Evolutionary conservation across 2,329 filamentous ascomycete genomes (phyloP), one percentile per base, ranked within the genome.

Genomic region (Ophiostoma himal-ulmi): DNA sequence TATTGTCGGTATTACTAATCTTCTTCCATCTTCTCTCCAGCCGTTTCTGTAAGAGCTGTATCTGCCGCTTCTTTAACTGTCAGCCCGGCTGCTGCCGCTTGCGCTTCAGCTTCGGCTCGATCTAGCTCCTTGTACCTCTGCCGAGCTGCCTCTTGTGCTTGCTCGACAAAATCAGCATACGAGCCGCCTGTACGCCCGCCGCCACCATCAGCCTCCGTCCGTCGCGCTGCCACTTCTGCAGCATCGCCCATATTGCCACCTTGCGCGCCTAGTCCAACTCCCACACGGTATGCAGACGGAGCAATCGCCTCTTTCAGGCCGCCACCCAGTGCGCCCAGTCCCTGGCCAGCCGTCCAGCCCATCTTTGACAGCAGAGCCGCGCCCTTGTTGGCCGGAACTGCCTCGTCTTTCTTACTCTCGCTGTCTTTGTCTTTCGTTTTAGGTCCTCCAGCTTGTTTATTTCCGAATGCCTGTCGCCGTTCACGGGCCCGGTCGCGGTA

Each of bases 241-340:
- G 90, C 89, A 78, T 92, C 89, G 14, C 90, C 90, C 52, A 90
- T 79, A 75, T 89, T 89, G n/a, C 88, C 85, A 0, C 89, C 89
- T 75, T 89, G 85, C 1, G 89, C 89, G 0, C 90, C 90, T 20
- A 92, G 79, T 1, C 90, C 90, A 1, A 91, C 89, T 22, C 90
- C 89, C 20, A 88, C 85, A 26, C 86, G 83, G 77, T 92, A 92
- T 10, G 88, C 84, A 69, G 86, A 84, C 14, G 88, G 88, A 39
- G 84, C 83, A 69, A 92, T 86, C 4, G 87, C 87, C 68, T 89
- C 85, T 0, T 86, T 90, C 62, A 86, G 83, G 0, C 90, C 90
- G 6, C 83, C 83, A 6, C 86, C 87, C 65, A 85, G 83, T 0
- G 85, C 87, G 1, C 90, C 90, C 4, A 92, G 81, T 0, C 90